Evolutionary conservation across 78 protist genomes (phyloP).

Genomic region (Dictyostelium citrinum): DNA sequence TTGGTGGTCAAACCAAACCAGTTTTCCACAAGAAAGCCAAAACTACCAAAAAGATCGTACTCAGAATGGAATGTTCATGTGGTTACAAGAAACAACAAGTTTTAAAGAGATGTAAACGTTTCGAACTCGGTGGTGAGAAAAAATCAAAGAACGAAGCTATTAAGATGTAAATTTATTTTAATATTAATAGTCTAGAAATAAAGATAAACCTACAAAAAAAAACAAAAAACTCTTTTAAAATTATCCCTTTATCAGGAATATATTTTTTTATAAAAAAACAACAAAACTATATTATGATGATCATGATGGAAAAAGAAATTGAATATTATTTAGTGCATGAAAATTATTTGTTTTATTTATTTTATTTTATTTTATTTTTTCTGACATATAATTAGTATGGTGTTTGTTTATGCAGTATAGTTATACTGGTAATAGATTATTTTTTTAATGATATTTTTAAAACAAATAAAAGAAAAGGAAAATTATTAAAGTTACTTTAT

Average conservation of each 20-base stretch:
- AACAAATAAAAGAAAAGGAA: too few species aligned
- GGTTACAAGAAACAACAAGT: constrained; percentile 91
- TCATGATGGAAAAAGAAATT: too few species aligned
- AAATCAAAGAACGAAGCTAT: constrained; percentile 86
- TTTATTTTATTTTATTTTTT: too few species aligned
- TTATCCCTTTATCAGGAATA: not conserved
- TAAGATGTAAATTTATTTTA: constrained; percentile 55
- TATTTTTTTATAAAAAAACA: not conserved
- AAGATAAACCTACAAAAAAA: not conserved
- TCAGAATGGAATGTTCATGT: constrained; percentile 95
- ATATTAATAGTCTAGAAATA: not conserved
- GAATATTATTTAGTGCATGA: too few species aligned
- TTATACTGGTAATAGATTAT: too few species aligned
- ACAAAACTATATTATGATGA: too few species aligned
- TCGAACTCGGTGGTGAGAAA: constrained; percentile 95
- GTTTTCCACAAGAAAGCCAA: constrained; percentile 99
- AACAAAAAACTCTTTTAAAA: not conserved
- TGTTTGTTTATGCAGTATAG: too few species aligned
- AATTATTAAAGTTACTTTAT: too few species aligned
- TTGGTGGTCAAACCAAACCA: constrained; percentile 99
- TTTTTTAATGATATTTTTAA: too few species aligned
- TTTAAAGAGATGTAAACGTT: constrained; percentile 98
- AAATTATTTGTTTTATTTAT: too few species aligned
- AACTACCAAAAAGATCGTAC: constrained; percentile 98
- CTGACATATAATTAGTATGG: too few species aligned